A percentile compares a stretch with the other conserved stretches of the same genome.
These are phyloP conservation scores for Dactylellina sp. DNA, from an alignment of 2,329 filamentous ascomycete genomes.

Conservation along the genomic window DNA sequence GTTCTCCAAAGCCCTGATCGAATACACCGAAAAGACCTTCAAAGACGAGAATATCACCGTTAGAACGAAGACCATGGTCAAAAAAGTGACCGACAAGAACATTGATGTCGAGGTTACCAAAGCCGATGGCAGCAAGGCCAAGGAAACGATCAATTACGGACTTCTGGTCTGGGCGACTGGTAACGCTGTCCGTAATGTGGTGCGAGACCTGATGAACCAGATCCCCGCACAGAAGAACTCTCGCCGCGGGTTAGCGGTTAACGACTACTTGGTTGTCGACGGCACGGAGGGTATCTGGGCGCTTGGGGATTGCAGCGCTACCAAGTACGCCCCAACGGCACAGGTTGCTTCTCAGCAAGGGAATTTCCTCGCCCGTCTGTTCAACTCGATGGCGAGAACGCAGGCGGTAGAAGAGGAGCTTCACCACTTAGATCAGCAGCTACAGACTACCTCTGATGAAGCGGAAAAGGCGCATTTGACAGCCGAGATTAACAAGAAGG, in stretches of 20 bases:
- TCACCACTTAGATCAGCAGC: conserved; percentile 73
- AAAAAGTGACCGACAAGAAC: conserved; percentile 90
- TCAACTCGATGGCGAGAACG: conserved; percentile 99
- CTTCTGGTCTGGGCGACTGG: conserved; percentile 98
- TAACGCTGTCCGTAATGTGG: conserved; percentile 88
- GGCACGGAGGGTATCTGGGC: conserved; percentile 98
- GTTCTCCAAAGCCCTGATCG: conserved; percentile 99
- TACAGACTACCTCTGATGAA: conserved; percentile 74
- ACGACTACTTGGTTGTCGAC: conserved; percentile 98
- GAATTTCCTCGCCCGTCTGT: conserved; percentile 90
- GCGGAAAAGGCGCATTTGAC: conserved; percentile 71
- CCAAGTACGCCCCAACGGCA: conserved; percentile 96
- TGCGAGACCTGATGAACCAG: conserved; percentile 90
- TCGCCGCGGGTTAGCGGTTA: conserved; percentile 91
- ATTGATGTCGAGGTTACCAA: conserved; percentile 88
- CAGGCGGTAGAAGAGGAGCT: conserved; percentile 83
- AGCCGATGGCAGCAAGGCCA: conserved; percentile 84
- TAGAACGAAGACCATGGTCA: conserved; percentile 98
- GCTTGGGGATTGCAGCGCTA: conserved; percentile 94
- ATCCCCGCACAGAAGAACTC: conserved; percentile 96
- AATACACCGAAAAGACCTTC: conserved; percentile 99
- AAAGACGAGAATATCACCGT: conserved; percentile 98
- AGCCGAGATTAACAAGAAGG: conserved; percentile 82
- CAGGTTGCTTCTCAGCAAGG: conserved; percentile 97
- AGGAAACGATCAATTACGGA: conserved; percentile 88